Evolutionary conservation across 2,329 filamentous ascomycete genomes (phyloP), one percentile per base, ranked within the genome.

Genomic region (Colletotrichum trifolii): DNA sequence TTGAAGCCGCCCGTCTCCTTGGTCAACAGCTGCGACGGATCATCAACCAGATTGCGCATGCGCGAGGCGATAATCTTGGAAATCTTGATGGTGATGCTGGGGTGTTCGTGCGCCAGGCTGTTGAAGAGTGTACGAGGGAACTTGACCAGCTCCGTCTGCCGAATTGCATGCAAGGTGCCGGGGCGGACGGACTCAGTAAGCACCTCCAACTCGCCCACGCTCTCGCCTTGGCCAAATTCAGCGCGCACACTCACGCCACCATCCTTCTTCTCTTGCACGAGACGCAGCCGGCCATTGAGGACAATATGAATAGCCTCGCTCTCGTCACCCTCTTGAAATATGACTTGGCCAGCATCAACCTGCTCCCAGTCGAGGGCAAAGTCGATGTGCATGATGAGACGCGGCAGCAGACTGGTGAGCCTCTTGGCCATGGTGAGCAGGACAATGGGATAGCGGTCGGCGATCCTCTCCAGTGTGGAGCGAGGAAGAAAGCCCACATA

Each of bases 221-320:
- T 99, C 75, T 99, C 96, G 8, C 96, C 96, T 78, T 99, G 96
- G 4, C 96, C 96, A 73, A 91, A 98, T 76, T 99, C 96, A 11
- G 93, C 95, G 54, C 93, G 87, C 11, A 97, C 94, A 49, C 90
- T 91, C 80, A 97, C 91, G 3, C 91, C 91, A 1, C 93, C 93
- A 68, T 92, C 91, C 50, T 91, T 88, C 12, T 88, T 88, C 71
- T 97, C 94, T 66, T 94, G 86, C 0, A 99, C 91, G 0, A 95
- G 87, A 60, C 96, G 87, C 15, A 99, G 79, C 13, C 96, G 91
- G 9, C 96, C 96, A 71, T 99, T 99, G 13, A 99, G 85, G 2
- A 99, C 96, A 67, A 99, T 94, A 72, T 98, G 99, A 45, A 99
- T 99, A 1, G 96, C 95, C 76, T 99, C 96, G 72, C 96, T 99